These are phyloP conservation scores for Mycotypha africana DNA, from an alignment of 371 early-diverging fungal species.

Conservation along the genomic window DNA sequence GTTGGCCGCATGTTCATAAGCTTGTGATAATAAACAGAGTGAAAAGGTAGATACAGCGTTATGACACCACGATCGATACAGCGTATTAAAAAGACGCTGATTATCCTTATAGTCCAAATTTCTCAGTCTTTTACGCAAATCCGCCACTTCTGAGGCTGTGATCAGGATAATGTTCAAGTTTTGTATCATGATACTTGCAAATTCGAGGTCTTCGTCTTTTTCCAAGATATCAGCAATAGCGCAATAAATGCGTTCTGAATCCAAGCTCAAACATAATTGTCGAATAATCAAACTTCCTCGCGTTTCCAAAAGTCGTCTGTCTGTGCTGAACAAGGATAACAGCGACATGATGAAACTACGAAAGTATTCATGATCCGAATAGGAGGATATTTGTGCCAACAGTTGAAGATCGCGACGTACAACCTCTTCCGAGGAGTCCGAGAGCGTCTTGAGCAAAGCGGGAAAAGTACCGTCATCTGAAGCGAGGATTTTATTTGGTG, in stretches of 20 bases:
- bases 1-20: slow-evolving; percentile 80
- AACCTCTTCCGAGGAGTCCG: slow-evolving; percentile 88
- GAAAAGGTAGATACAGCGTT: slow-evolving; percentile 86
- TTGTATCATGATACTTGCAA: slow-evolving; percentile 90
- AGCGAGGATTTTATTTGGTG: slow-evolving; percentile 68
- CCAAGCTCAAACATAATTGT: slow-evolving; percentile 79
- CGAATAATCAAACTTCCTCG: slow-evolving; percentile 85
- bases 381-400: slow-evolving; percentile 87
- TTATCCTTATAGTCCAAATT: slow-evolving; percentile 63
- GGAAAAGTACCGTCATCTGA: slow-evolving; percentile 80
- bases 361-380: slow-evolving; percentile 77
- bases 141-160: slow-evolving; percentile 84
- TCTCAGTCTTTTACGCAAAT: slow-evolving; percentile 66
- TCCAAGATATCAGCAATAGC: slow-evolving; percentile 80
- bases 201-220: slow-evolving; percentile 79
- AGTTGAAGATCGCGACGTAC: slow-evolving; percentile 83
- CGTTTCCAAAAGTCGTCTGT: slow-evolving; percentile 77
- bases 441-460: slow-evolving; percentile 76
- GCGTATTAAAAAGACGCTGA: slow-evolving; percentile 66
- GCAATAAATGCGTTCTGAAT: slow-evolving; percentile 83
- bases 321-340: slow-evolving; percentile 79
- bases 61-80: slow-evolving; percentile 91
- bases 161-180: slow-evolving; percentile 88
- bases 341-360: slow-evolving; percentile 73
- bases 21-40: slow-evolving; percentile 84